Percentiles rank a stretch among this genome's conserved stretches.
Conservation (phyloP, 1,284 basidiomycete species). For the Trichosporon inkin region DNA sequence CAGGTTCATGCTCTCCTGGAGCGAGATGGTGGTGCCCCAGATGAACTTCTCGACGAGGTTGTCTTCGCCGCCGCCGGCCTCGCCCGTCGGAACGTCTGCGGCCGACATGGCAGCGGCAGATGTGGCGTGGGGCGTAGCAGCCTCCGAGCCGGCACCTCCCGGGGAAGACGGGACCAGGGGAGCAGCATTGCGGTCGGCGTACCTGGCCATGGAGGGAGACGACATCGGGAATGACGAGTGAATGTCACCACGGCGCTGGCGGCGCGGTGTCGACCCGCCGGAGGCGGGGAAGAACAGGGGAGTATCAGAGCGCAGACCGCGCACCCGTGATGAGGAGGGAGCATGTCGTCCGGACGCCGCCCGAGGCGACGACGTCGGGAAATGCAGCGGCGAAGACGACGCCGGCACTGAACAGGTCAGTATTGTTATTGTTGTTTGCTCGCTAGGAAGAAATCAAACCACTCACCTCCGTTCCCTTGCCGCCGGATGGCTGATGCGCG, state of each 20-base stretch:
- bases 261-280: constrained; percentile 58
- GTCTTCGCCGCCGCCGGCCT: constrained; percentile 25
- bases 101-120: constrained; percentile 54
- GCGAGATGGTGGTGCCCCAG: constrained; percentile 93
- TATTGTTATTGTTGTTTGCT: background rate
- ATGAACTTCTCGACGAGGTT: constrained; percentile 73
- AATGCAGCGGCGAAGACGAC: constrained; percentile 61
- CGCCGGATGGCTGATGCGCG: constrained; percentile 18
- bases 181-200: constrained; percentile 17
- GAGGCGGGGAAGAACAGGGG: constrained; percentile 53
- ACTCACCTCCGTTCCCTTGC: background rate
- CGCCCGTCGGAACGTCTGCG: constrained; percentile 1
- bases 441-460: background rate
- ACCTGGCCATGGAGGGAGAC: constrained; percentile 53
- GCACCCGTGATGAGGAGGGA: constrained; percentile 15
- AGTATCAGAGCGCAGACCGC: constrained; percentile 27
- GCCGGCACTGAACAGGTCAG: constrained; percentile 50
- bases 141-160: constrained; percentile 48
- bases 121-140: constrained; percentile 55
- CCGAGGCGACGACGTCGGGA: constrained; percentile 65
- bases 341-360: constrained; percentile 29
- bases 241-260: constrained; percentile 73
- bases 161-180: constrained; percentile 13
- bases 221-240: constrained; percentile 68
- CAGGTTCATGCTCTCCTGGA: constrained; percentile 82